Evolutionary conservation across 768 basidiomycete species (phyloP).

Genomic region (Naganishia antarctica): DNA sequence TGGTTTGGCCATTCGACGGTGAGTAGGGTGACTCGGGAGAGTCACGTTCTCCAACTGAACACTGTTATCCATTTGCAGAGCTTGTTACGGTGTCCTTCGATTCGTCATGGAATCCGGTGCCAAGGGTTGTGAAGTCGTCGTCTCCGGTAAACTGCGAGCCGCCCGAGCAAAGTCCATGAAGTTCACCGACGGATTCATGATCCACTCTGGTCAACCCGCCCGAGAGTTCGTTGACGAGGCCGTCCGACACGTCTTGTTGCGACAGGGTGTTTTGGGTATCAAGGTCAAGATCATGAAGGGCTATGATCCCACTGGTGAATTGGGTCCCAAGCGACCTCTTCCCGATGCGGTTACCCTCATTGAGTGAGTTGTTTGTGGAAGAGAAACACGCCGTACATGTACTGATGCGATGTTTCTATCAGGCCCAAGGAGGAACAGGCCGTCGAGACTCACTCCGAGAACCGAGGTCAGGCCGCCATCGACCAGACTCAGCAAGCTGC

Average conservation of each 20-base stretch:
- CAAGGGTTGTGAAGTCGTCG: conserved; percentile 99
- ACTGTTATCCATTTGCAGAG: conserved; percentile 53
- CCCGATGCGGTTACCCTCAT: conserved; percentile 88
- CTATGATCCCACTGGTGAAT: conserved; percentile 81
- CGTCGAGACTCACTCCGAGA: conserved; percentile 82
- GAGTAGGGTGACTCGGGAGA: conserved; percentile 43
- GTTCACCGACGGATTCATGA: conserved; percentile 95
- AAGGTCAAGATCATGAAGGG: conserved; percentile 99
- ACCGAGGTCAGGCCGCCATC: conserved; percentile 52
- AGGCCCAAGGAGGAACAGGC: conserved; percentile 79
- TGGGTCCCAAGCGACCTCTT: conserved; percentile 85
- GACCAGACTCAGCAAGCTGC: conserved; percentile 29
- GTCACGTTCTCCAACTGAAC: background rate
- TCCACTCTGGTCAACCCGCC: conserved; percentile 87
- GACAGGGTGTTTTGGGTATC: conserved; percentile 98
- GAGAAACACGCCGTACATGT: background rate
- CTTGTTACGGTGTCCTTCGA: conserved; percentile 99
- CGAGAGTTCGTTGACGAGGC: conserved; percentile 96
- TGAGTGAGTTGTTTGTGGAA: conserved; percentile 56
- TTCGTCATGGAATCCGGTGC: conserved; percentile 99
- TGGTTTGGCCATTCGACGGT: conserved; percentile 98
- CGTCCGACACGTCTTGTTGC: conserved; percentile 93
- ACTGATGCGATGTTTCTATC: background rate
- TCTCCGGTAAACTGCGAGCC: conserved; percentile 98
- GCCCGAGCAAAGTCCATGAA: conserved; percentile 99